A percentile compares a stretch with the other conserved stretches of the same genome.
Conservation (phyloP, 2,329 filamentous ascomycete genomes). For the Aspergillus fischeri region DNA sequence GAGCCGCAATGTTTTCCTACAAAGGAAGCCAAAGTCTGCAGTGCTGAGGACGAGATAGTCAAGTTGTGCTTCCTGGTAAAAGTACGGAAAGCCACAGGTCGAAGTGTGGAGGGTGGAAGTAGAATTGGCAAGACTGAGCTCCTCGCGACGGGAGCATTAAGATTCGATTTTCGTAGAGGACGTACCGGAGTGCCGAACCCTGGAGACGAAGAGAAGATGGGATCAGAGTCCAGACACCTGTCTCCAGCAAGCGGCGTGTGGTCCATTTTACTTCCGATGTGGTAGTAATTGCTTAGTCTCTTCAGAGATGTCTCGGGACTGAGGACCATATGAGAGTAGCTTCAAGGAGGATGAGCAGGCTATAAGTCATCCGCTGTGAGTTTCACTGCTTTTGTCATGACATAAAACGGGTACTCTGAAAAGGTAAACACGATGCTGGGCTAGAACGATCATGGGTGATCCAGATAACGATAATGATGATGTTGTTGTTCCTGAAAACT, state of each 20-base stretch:
- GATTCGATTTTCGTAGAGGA: conserved; percentile 54
- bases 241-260: not conserved
- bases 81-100: conserved; percentile 87
- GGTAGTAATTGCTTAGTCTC: not conserved
- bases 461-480: not conserved
- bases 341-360: not conserved
- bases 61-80: conserved; percentile 98
- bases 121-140: conserved; percentile 77
- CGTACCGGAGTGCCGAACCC: conserved; percentile 84
- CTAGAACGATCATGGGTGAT: not conserved
- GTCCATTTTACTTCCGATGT: not conserved
- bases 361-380: not conserved
- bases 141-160: conserved; percentile 48
- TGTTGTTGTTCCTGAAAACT: not conserved
- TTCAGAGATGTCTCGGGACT: not conserved
- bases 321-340: not conserved
- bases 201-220: conserved; percentile 81
- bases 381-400: not conserved
- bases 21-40: conserved; percentile 81
- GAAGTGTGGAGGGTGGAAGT: conserved; percentile 77
- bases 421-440: not conserved
- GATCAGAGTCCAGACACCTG: conserved; percentile 41
- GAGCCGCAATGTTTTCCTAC: conserved; percentile 92
- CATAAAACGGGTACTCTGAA: not conserved
- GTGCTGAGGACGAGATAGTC: conserved; percentile 80